Evolutionary conservation across 108 stramenopile species (phyloP).

Genomic region (Chaetoceros tenuissimus): DNA sequence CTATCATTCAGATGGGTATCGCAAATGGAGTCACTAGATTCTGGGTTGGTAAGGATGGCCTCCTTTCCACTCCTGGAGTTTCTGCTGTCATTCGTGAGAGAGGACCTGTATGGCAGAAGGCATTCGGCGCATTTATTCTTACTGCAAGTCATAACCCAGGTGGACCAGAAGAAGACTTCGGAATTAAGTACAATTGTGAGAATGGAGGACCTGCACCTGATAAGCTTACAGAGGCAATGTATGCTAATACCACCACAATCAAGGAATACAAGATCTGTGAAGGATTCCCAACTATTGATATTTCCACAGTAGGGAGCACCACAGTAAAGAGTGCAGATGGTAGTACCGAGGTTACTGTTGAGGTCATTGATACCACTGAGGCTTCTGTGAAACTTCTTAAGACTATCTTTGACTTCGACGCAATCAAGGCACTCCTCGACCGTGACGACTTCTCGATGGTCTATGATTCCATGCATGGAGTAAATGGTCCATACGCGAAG

Average conservation of each 20-base stretch:
- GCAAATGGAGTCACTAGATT: slow-evolving; percentile 94
- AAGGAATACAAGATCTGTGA: slow-evolving; percentile 84
- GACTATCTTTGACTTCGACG: slow-evolving; percentile 92
- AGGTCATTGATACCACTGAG: slow-evolving; percentile 81
- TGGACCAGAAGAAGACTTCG: slow-evolving; percentile 98
- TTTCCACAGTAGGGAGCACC: slow-evolving; percentile 63
- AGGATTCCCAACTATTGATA: slow-evolving; percentile 89
- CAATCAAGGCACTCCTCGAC: slow-evolving; percentile 87
- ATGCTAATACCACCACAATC: slow-evolving; percentile 82
- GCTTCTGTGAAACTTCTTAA: slow-evolving; percentile 88
- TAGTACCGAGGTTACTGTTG: slow-evolving; percentile 71
- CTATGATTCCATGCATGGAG: slow-evolving; percentile 99
- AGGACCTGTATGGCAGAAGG: slow-evolving; percentile 93
- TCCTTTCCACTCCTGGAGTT: slow-evolving; percentile 97
- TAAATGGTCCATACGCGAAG: slow-evolving; percentile 96
- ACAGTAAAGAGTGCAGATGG: slow-evolving; percentile 69
- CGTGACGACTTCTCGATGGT: slow-evolving; percentile 94
- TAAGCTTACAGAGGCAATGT: slow-evolving; percentile 86
- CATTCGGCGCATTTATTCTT: slow-evolving; percentile 97
- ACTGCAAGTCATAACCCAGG: slow-evolving; percentile 99
- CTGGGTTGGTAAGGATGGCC: slow-evolving; percentile 95
- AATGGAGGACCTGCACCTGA: slow-evolving; percentile 99
- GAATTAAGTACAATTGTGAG: slow-evolving; percentile 99
- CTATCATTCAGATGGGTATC: slow-evolving; percentile 91
- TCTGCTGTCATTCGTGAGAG: slow-evolving; percentile 94